Conservation (phyloP, 768 basidiomycete species). For the Suillus brevipes region DNA sequence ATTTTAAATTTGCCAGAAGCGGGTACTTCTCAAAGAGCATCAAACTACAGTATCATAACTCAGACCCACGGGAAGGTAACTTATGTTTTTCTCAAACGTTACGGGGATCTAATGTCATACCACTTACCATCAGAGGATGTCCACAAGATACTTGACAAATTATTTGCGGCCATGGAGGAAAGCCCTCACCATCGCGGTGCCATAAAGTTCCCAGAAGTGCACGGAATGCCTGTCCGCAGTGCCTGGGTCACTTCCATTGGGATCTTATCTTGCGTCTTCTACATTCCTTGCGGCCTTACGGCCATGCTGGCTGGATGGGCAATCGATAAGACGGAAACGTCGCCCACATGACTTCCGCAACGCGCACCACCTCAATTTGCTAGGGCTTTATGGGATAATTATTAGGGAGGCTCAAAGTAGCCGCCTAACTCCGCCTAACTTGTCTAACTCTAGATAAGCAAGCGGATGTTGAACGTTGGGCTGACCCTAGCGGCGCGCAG, state of each 20-base stretch:
- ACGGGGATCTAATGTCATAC: not conserved
- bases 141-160: not conserved
- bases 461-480: too few species aligned
- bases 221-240: not conserved
- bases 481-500: too few species aligned
- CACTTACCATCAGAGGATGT: not conserved
- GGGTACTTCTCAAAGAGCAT: not conserved
- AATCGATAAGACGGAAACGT: not conserved
- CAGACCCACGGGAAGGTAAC: slow-evolving; percentile 1
- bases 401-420: too few species aligned
- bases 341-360: not conserved
- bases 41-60: not conserved
- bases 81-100: not conserved
- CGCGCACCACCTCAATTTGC: not conserved
- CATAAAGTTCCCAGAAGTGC: not conserved
- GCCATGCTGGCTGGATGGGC: not conserved
- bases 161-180: slow-evolving; percentile 2
- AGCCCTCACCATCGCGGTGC: not conserved
- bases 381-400: not conserved
- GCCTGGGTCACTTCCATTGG: not conserved
- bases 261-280: not conserved
- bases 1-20: not conserved
- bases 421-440: too few species aligned
- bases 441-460: too few species aligned
- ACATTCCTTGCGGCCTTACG: not conserved